phyloP scores from a whole-genome alignment of 2,329 filamentous ascomycete species.

The Fusarium setosum region DNA sequence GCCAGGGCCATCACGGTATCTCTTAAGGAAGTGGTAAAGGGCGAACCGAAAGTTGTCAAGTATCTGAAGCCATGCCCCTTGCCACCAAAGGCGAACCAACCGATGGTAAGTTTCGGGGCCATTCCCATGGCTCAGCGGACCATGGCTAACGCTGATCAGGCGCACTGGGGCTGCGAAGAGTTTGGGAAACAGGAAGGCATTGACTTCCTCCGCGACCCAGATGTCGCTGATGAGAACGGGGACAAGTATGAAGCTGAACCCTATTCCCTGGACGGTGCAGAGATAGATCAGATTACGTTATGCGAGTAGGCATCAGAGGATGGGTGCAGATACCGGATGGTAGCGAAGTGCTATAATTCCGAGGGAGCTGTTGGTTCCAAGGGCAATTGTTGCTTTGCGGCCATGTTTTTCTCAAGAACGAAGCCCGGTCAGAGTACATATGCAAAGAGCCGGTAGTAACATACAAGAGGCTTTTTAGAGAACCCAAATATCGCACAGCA shows the following conservation, averaged over 20 bases:
- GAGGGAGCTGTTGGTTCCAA: too few species aligned
- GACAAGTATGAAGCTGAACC: neutral
- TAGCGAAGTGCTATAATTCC: too few species aligned
- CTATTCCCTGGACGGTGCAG: neutral
- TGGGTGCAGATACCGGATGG: too few species aligned
- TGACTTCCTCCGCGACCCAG: neutral
- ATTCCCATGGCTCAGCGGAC: neutral
- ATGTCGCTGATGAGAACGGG: neutral
- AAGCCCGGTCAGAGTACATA: too few species aligned
- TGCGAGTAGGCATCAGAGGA: too few species aligned
- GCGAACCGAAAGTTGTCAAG: neutral
- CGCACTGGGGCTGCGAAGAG: neutral
- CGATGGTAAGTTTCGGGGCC: neutral
- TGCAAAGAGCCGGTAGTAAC: too few species aligned
- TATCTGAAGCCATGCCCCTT: neutral
- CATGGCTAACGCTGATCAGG: neutral
- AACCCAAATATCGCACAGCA: too few species aligned
- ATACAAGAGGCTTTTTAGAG: too few species aligned
- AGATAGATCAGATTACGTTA: neutral
- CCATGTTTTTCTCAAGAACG: too few species aligned
- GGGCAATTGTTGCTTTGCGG: too few species aligned
- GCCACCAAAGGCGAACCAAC: neutral
- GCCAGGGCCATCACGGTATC: neutral
- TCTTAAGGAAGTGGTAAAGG: neutral
- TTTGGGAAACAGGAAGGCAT: neutral